Base-by-base conservation (phyloP, 306 rosid species). In the Cicer arietinum region DNA sequence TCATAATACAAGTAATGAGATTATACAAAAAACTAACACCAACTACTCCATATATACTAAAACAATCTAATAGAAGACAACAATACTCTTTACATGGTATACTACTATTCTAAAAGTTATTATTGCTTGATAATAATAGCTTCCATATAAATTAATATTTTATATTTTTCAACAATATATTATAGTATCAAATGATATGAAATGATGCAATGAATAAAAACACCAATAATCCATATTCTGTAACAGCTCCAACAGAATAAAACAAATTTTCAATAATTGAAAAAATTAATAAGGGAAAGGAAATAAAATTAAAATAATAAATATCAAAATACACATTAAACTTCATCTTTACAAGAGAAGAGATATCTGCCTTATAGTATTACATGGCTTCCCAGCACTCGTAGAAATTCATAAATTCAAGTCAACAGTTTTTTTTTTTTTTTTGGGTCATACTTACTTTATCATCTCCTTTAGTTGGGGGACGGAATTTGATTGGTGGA, bases 401-500 rank as follows among this genome's bases (percentile, higher is more conserved):
- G 43, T 25, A 10, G 17, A 58, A 43, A 61, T 67, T 45, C 17
- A 8, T n/a, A 63, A 40, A 40, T 41, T 61, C 7, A n/a, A 41
- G 64, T 51, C 10, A 82, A 37, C 25, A 45, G 47, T 9, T 20
- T 72, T 17, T 47, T 30, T 30, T 30, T 30, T 30, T 30, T 30
- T 30, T 30, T 30, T 50, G 10, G 25, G 71, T 30, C 65, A 75
- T 59, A 87, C 96, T 50, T 87, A 94, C 98, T 16, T 85, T 74
- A 87, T 85, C 98, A 67, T 90, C 95, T 78, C 85, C 91, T 82
- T 78, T 89, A 77, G 97, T 64, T 37, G 97, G 95, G 62, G 98
- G 98, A 4, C 97, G 98, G 74, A 94, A 90, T 79, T 89, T 94
- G 82, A 85, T 84, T 76, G 98, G 97, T 30, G 97, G 95, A 69